Evolutionary conservation across 2,329 filamentous ascomycete genomes (phyloP), one percentile per base, ranked within the genome.

Genomic region (Colletotrichum godetiae): DNA sequence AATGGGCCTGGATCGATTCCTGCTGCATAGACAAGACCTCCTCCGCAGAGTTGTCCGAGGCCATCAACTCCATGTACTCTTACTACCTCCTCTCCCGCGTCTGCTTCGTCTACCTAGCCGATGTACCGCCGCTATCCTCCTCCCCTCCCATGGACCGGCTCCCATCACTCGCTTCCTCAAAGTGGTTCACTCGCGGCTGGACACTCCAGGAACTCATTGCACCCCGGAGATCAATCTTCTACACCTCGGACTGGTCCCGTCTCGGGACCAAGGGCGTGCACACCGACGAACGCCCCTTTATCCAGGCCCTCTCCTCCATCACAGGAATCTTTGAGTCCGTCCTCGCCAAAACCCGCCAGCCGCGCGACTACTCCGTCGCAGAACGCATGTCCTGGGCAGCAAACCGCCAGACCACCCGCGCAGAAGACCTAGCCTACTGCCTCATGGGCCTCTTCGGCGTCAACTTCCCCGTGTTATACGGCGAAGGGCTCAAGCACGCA

Each of bases 361-460:
- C 78, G 63, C 62, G 73, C 33, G 49, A 67, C 35, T 75, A 74
- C 53, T 76, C 76, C 68, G 62, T 80, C 42, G 78, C 79, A 13
- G 59, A 72, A n/a, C 77, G 77, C 68, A 81, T 81, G 79, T 78
- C 76, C 13, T 81, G 79, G 80, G 78, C 77, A 53, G 74, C 79
- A 1, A 67, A 65, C 1, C 72, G 79, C 35, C 35, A 69, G 61
- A 79, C 77, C 4, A 79, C 75, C 6, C 72, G 76, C 12, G 13
- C 53, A 63, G 76, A 80, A 60, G 78, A 81, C 68, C 60, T 75
- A 1, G 79, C 79, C 1, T 81, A 81, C 60, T 78, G 77, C 31
- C 69, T 81, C 27, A 65, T 80, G 33, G 80, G 80, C 11, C 57
- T 81, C 7, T 80, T 81, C 37, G 72, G 74, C 52, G 75, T 81